Conservation (phyloP, 805 yeast species). For the Starmerella riodocensis region DNA sequence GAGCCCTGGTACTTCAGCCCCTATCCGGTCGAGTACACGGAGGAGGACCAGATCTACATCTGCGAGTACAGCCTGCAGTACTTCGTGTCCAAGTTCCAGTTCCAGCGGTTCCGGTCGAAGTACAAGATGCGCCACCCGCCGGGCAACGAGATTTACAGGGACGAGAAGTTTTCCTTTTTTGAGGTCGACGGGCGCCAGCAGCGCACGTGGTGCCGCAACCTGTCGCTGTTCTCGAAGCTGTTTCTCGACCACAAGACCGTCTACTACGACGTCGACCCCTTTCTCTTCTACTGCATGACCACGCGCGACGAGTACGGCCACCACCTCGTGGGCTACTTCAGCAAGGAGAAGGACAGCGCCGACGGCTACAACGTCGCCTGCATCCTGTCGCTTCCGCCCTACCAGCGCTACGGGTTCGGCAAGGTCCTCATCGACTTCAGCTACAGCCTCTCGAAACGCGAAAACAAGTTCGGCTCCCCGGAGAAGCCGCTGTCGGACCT, state of each 20-base stretch:
- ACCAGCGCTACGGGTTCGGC: conserved; percentile 92
- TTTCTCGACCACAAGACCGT: conserved; percentile 92
- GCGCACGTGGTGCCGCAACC: conserved; percentile 92
- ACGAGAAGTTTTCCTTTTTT: conserved; percentile 82
- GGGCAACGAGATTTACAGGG: conserved; percentile 93
- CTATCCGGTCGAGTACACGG: conserved; percentile 87
- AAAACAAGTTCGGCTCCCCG: conserved; percentile 87
- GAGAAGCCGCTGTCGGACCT: conserved; percentile 94
- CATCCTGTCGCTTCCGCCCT: conserved; percentile 88
- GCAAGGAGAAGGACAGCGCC: conserved; percentile 92
- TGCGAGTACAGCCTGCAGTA: conserved; percentile 85
- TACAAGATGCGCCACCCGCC: conserved; percentile 93
- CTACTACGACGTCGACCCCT: conserved; percentile 97
- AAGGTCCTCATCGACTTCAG: conserved; percentile 84
- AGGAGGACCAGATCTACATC: conserved; percentile 76
- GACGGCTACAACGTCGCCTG: conserved; percentile 95
- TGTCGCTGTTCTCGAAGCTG: conserved; percentile 77
- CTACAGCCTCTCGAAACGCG: conserved; percentile 77
- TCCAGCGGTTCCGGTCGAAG: conserved; percentile 79
- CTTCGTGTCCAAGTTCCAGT: conserved; percentile 79
- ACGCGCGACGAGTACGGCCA: conserved; percentile 80
- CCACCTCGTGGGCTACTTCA: conserved; percentile 90
- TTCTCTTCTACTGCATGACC: conserved; percentile 91
- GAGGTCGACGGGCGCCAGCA: conserved; percentile 96
- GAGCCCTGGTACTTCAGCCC: conserved; percentile 99